A percentile compares a stretch with the other conserved stretches of the same genome.
Conservation (phyloP, 2,329 filamentous ascomycete species). For the Leptoxyphium fumago region DNA sequence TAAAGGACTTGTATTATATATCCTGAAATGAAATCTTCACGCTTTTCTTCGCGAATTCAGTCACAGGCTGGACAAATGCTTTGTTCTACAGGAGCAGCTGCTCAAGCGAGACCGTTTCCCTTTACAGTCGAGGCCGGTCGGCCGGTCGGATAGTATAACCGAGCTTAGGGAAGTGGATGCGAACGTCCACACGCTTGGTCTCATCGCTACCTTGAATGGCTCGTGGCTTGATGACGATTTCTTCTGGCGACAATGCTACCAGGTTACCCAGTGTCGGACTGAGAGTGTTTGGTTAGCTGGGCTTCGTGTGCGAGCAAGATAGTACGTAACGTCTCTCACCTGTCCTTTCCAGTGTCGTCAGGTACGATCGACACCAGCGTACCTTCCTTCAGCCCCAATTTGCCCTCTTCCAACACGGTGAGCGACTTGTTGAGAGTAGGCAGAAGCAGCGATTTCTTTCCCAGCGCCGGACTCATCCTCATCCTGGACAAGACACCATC, state of each 20-base stretch:
- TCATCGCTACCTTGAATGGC: slow-evolving; percentile 12
- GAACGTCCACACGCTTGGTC: slow-evolving; percentile 13
- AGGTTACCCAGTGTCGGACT: slow-evolving; percentile 23
- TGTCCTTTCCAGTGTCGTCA: slow-evolving; percentile 26
- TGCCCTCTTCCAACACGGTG: slow-evolving; percentile 13
- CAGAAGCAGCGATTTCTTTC: slow-evolving; percentile 13
- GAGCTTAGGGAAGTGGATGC: slow-evolving; percentile 26
- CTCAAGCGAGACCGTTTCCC: too few relatives aligned
- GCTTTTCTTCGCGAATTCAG: too few relatives aligned
- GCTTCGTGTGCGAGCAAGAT: background rate
- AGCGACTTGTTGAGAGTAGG: slow-evolving; percentile 17
- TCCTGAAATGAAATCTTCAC: too few relatives aligned
- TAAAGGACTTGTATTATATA: too few relatives aligned
- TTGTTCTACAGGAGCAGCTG: too few relatives aligned
- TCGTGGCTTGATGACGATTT: slow-evolving; percentile 24
- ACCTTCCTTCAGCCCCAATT: slow-evolving; percentile 19
- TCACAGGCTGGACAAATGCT: too few relatives aligned
- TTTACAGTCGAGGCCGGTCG: background rate
- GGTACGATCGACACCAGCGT: slow-evolving; percentile 21
- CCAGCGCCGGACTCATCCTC: slow-evolving; percentile 10
- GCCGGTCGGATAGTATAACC: slow-evolving; percentile 23
- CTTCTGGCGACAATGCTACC: slow-evolving; percentile 25
- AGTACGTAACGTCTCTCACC: slow-evolving; percentile 8
- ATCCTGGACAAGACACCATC: slow-evolving; percentile 13
- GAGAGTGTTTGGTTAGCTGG: background rate